Evolutionary conservation across 2,329 filamentous ascomycete genomes (phyloP), one percentile per base, ranked within the genome.

Genomic region (Fusarium sp.): DNA sequence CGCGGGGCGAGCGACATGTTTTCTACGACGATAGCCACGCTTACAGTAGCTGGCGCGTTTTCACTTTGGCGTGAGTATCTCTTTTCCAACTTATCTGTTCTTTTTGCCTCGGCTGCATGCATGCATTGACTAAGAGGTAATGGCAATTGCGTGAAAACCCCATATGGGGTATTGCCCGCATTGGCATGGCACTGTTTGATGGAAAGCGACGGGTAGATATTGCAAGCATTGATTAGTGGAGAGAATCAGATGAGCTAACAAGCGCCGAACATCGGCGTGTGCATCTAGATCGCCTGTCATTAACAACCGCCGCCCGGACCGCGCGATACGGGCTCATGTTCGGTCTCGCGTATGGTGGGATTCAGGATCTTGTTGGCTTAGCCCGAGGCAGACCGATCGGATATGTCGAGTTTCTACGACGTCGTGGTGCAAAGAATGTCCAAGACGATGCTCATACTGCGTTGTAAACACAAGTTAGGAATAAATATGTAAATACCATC

Each of bases 21-120:
- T 74, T 95, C 92, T 70, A 97, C 93, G 1, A 88, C 94, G 8
- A 85, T 94, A 61, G 94, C 96, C 27, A 94, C 93, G 48, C 83
- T 97, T 78, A 92, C 92, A 0, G 91, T 96, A 37, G 93, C 94
- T 1, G 95, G 95, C 4, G 86, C 90, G 11, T 98, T 97, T 84
- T 97, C 94, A 78, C 83, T 94, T 62, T 92, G 92, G 88, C 92
- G 94, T 94, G 85, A 78, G 91, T 84, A 49, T 46, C 20, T 53
- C 22, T 62, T 49, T 42, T 27, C 30, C 34, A 13, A 30, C 22
- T 13, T 11, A n/a, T 37, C 30, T 16, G 12, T 37, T 16, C 37
- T 20, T 24, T 14, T 12, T 30, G 45, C 62, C 55, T 70, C 49
- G 40, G 49, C 66, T 65, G 27, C 44, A 44, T 56, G 57, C 40